Evolutionary conservation across 164 flowering plant species (phyloP).

Genomic region (Cinnamomum micranthum): DNA sequence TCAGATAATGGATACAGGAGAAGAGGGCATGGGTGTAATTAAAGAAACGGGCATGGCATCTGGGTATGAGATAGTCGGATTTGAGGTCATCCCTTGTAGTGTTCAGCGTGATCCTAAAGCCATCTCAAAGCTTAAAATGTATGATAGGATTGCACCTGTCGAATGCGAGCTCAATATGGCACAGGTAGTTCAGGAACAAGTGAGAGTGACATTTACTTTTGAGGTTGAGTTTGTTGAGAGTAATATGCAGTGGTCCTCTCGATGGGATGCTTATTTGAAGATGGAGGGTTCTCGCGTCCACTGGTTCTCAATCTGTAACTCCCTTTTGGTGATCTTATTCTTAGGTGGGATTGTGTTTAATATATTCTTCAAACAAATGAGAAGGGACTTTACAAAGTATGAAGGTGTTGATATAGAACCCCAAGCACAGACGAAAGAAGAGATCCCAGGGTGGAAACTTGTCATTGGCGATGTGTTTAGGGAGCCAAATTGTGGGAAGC

Average conservation of each 20-base stretch:
- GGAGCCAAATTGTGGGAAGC: conserved; percentile 30
- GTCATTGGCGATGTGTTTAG: conserved; percentile 69
- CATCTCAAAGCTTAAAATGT: conserved; percentile 25
- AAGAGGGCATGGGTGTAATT: conserved; percentile 44
- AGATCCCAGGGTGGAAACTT: conserved; percentile 70
- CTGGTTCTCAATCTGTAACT: conserved; percentile 57
- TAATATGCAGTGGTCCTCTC: conserved; percentile 44
- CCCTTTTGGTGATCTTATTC: conserved; percentile 52
- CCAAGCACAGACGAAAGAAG: conserved; percentile 70
- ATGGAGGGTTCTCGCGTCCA: conserved; percentile 59
- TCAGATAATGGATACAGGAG: conserved; percentile 48
- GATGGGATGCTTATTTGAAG: conserved; percentile 61
- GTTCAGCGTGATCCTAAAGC: conserved; percentile 35
- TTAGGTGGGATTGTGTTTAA: conserved; percentile 52
- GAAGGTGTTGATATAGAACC: conserved; percentile 63
- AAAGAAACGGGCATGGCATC: conserved; percentile 35
- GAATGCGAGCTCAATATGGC: conserved; percentile 11
- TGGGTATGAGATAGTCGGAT: conserved; percentile 54
- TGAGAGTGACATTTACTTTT: conserved; percentile 34
- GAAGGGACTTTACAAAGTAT: conserved; percentile 41
- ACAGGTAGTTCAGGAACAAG: conserved; percentile 22
- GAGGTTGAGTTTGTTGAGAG: conserved; percentile 53
- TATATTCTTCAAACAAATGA: conserved; percentile 39
- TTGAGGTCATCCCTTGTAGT: conserved; percentile 57
- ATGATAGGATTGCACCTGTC: conserved; percentile 3